A percentile compares a stretch with the other conserved stretches of the same genome.
phyloP scores from a whole-genome alignment of 2,329 filamentous ascomycete genomes.

The Colletotrichum eleusines region DNA sequence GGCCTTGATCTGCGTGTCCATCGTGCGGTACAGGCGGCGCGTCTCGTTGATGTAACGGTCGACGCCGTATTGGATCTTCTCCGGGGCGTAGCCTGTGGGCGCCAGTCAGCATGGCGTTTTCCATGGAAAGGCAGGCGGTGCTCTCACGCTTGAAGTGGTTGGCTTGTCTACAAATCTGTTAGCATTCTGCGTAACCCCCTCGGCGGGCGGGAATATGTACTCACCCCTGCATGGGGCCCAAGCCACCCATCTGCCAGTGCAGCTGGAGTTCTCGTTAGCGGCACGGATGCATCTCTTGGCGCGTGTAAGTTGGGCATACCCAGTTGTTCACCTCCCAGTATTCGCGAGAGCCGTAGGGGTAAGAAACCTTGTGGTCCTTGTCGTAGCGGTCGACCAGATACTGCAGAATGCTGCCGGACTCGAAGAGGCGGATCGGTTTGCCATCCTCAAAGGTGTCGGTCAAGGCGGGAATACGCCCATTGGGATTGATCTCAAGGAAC shows the following conservation, averaged over 20 bases:
- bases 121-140: no score
- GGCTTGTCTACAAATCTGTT: conserved; percentile 64
- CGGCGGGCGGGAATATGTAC: conserved; percentile 9
- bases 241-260: conserved; percentile 82
- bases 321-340: conserved; percentile 85
- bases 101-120: background rate
- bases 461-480: conserved; percentile 89
- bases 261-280: conserved; percentile 54
- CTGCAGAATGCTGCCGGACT: conserved; percentile 85
- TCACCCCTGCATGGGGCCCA: conserved; percentile 82
- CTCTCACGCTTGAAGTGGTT: conserved; percentile 81
- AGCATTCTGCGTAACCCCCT: background rate
- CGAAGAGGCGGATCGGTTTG: conserved; percentile 80
- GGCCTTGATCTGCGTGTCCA: conserved; percentile 77
- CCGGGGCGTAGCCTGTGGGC: conserved; percentile 76
- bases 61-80: conserved; percentile 85
- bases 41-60: conserved; percentile 87
- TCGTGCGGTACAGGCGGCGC: conserved; percentile 81
- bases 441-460: conserved; percentile 84
- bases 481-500: conserved; percentile 94
- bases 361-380: conserved; percentile 84
- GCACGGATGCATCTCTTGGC: background rate
- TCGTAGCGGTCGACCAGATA: conserved; percentile 89
- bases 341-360: conserved; percentile 78
- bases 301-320: conserved; percentile 55